These are phyloP conservation scores for Strobilomyces confusus DNA, from an alignment of 768 basidiomycete genomes.

Conservation along the genomic window DNA sequence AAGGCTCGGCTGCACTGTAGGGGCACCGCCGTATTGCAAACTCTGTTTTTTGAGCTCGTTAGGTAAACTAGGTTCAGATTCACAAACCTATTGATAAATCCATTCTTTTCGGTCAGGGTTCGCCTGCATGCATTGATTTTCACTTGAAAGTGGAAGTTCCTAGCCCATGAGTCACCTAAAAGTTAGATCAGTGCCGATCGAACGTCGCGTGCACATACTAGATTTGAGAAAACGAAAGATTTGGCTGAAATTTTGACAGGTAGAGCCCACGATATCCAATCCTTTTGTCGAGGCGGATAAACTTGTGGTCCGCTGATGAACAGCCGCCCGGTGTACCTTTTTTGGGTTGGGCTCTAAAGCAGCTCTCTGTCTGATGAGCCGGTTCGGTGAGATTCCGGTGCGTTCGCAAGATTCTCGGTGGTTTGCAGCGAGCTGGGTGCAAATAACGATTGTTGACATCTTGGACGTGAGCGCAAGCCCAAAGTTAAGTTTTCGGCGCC, in stretches of 20 bases:
- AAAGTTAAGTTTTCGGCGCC: neutral
- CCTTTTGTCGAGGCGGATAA: neutral
- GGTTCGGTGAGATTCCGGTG: conserved; percentile 2
- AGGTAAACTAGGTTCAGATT: conserved; percentile 1
- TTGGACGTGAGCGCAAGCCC: neutral
- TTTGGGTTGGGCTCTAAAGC: neutral
- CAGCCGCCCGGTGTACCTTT: neutral
- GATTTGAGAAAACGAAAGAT: neutral
- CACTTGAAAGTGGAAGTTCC: neutral
- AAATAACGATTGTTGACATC: neutral
- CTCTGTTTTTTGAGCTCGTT: neutral
- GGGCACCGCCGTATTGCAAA: no score
- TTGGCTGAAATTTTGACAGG: neutral
- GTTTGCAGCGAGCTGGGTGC: neutral
- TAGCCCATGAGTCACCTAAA: neutral
- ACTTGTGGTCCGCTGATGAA: neutral
- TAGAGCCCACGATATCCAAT: neutral
- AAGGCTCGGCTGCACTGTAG: no score
- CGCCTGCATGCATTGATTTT: neutral
- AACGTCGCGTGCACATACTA: neutral
- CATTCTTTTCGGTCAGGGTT: neutral
- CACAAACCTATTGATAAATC: conserved; percentile 1
- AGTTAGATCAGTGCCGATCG: neutral
- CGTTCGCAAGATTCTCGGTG: neutral
- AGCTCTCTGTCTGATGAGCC: neutral